Evolutionary conservation across 306 rosid genomes (phyloP).

Genomic region (Quercus aquifolioides): DNA sequence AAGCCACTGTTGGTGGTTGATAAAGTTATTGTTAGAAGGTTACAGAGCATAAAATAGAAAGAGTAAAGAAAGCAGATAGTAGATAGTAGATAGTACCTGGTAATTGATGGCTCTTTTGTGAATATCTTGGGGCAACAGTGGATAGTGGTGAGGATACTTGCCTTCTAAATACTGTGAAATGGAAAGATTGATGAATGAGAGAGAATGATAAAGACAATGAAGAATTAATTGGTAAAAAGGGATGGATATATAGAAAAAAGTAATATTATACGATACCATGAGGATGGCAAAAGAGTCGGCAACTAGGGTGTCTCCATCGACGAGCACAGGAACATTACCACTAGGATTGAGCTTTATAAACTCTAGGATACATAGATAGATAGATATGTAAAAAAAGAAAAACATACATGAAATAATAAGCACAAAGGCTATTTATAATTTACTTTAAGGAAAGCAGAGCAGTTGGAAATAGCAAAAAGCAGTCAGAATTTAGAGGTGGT

Average conservation of each 20-base stretch:
- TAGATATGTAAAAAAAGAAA: not conserved
- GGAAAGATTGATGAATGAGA: too few relatives aligned
- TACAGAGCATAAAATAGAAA: not conserved
- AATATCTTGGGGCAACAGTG: conserved; percentile 64
- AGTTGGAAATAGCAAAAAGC: too few relatives aligned
- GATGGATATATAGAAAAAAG: not conserved
- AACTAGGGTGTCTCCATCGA: conserved; percentile 48
- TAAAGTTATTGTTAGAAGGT: not conserved
- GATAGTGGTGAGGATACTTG: conserved; percentile 69
- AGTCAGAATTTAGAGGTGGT: too few relatives aligned
- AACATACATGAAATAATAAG: not conserved
- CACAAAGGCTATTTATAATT: not conserved
- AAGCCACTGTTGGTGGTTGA: not conserved
- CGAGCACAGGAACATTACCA: conserved; percentile 65
- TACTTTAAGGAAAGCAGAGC: not conserved
- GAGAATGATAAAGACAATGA: too few relatives aligned
- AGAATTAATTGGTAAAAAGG: not conserved
- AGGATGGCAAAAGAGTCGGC: conserved; percentile 73
- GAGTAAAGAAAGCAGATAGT: not conserved
- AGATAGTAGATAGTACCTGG: conserved; percentile 42
- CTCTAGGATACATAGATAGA: conserved; percentile 23
- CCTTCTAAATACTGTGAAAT: conserved; percentile 69
- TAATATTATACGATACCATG: conserved; percentile 32
- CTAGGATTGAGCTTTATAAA: conserved; percentile 59
- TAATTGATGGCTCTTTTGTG: conserved; percentile 58